Conservation (phyloP, 306 rosid genomes). For the Prunus fruticosa region DNA sequence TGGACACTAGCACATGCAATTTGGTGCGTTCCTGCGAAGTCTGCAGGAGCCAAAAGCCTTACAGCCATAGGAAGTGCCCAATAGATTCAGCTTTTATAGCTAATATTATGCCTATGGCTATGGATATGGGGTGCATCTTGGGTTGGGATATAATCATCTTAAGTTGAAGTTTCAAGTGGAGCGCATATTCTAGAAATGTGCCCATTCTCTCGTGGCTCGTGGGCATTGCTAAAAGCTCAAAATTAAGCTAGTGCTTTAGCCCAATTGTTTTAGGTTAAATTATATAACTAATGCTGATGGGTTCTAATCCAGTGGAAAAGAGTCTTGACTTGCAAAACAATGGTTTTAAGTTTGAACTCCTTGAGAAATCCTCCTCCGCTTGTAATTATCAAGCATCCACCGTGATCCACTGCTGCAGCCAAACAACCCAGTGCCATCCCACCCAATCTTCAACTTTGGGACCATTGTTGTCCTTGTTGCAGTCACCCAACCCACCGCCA, state of each 20-base stretch:
- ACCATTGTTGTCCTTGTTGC: too few species aligned
- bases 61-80: constrained; percentile 10
- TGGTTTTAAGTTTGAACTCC: too few species aligned
- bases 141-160: not conserved
- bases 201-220: not conserved
- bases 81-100: not conserved
- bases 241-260: not conserved
- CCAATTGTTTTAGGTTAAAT: not conserved
- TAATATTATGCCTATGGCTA: not conserved
- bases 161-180: not conserved
- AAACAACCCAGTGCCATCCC: too few species aligned
- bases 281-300: too few species aligned
- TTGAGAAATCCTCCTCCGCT: too few species aligned
- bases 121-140: not conserved
- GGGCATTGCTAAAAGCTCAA: not conserved
- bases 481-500: too few species aligned
- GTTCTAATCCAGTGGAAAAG: accelerated
- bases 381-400: too few species aligned
- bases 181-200: not conserved
- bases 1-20: constrained; percentile 10
- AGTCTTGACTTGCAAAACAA: too few species aligned
- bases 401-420: too few species aligned
- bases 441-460: too few species aligned
- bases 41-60: not conserved
- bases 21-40: constrained; percentile 14